Conservation (phyloP, 225 moss, liverwort and hornwort genomes). For the Pseudoscleropodium purum region DNA sequence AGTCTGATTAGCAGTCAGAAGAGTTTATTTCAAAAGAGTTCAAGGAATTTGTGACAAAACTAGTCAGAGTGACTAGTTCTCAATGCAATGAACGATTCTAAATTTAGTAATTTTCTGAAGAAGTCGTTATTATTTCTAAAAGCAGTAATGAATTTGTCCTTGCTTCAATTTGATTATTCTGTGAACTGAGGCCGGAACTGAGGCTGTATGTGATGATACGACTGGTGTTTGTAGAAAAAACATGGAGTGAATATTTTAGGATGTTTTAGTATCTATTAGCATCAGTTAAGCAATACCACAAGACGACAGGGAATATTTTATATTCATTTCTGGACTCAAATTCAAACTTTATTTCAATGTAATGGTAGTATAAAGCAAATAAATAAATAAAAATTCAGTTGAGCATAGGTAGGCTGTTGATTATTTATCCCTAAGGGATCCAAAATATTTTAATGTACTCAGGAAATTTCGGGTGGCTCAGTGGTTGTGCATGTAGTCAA, state of each 20-base stretch:
- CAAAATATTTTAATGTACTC: rapidly evolving
- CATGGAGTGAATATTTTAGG: no score
- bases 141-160: not conserved
- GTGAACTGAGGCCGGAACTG: not conserved
- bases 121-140: not conserved
- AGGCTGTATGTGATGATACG: not conserved
- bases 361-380: not conserved
- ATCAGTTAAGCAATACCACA: not conserved
- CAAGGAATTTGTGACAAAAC: no score
- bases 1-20: not conserved
- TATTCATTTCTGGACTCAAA: not conserved
- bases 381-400: not conserved
- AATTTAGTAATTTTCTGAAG: not conserved
- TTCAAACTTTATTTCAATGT: not conserved
- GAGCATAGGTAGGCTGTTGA: not conserved
- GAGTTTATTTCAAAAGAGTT: not conserved
- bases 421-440: not conserved
- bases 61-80: not conserved
- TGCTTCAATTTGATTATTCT: not conserved
- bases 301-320: not conserved
- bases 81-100: not conserved
- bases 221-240: not conserved
- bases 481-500: not conserved
- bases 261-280: no score
- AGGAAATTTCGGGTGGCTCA: not conserved